Evolutionary conservation across 805 yeast genomes (phyloP), one percentile per base, ranked within the genome.

Genomic region (Lipomyces yamanashiensis): DNA sequence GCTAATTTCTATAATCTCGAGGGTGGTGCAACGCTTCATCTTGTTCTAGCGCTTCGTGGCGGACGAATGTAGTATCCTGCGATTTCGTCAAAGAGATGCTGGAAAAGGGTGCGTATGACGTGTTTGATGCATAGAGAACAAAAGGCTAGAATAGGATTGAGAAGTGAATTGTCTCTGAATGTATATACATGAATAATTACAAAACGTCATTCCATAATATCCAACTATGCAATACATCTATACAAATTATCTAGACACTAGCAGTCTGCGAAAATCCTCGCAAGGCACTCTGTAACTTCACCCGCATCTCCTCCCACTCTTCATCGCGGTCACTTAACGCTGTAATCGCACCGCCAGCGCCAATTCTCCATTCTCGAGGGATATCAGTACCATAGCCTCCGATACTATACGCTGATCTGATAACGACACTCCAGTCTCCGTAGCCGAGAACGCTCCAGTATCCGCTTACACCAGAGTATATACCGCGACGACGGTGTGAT

Each of bases 281-380:
- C 58, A 91, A 74, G 9, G 93, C 96, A 74, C 93, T 87, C 44
- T 86, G 85, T 39, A 95, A 77, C 75, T 95, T 95, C 12, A 88
- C 78, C 53, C 81, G 75, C 96, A 95, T 88, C 74, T 95, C 99
- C 37, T 90, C 92, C 88, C 95, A 90, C 75, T 95, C 99, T 1
- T 87, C 93, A 28, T 84, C 84, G n/a, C 81, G 78, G 33, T 90
- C 85, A 73, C 97, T 90, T 64, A 95, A 78, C 1, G 92, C 92
- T 0, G 98, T 95, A 51, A 95, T 86, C 17, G 98, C 99, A 3
- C 99, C 99, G 15, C 99, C 99, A 7, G 99, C 99, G 0, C 99
- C 99, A 59, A 93, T 84, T 66, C 91, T 80, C 96, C 97, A 95
- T 6, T 77, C 72, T 8, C 74, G 72, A 74, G 17, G 71, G 13